Percentiles rank a stretch among this genome's conserved stretches.
Evolutionary conservation across 805 yeast genomes (phyloP).

Genomic region (Yamadazyma paraphyllophila): DNA sequence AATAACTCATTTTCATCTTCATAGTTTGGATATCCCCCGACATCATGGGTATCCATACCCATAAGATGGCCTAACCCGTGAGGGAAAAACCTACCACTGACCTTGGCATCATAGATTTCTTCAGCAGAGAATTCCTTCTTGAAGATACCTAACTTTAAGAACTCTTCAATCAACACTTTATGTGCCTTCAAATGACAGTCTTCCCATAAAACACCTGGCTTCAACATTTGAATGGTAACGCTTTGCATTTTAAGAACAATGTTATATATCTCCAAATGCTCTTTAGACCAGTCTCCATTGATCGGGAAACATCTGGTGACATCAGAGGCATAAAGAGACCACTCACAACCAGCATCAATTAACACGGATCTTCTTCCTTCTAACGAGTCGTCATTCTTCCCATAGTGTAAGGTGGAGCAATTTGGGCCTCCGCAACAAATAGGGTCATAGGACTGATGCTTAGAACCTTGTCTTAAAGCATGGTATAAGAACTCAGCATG

Average conservation of each 20-base stretch:
- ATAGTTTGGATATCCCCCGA: slow-evolving; percentile 85
- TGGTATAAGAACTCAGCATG: slow-evolving; percentile 96
- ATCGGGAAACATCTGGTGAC: slow-evolving; percentile 96
- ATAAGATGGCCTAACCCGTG: slow-evolving; percentile 94
- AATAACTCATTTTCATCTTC: slow-evolving; percentile 78
- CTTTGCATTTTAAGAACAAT: slow-evolving; percentile 81
- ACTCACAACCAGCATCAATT: slow-evolving; percentile 97
- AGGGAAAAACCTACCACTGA: slow-evolving; percentile 82
- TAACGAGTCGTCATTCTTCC: slow-evolving; percentile 61
- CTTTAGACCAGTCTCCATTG: slow-evolving; percentile 83
- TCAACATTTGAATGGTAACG: slow-evolving; percentile 65
- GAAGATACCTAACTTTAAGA: slow-evolving; percentile 75
- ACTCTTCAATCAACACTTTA: slow-evolving; percentile 65
- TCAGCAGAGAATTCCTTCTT: slow-evolving; percentile 49
- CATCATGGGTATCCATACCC: slow-evolving; percentile 96
- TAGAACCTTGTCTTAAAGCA: slow-evolving; percentile 90
- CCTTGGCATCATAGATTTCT: slow-evolving; percentile 68
- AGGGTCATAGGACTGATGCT: slow-evolving; percentile 87
- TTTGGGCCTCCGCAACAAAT: slow-evolving; percentile 92
- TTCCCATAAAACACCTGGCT: slow-evolving; percentile 86
- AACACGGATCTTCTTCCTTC: slow-evolving; percentile 65
- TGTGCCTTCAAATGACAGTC: slow-evolving; percentile 80
- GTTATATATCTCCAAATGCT: slow-evolving; percentile 78
- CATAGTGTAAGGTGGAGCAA: slow-evolving; percentile 88
- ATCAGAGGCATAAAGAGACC: slow-evolving; percentile 90